Base-by-base conservation (phyloP, 106 monocot genomes). In the Phalaenopsis aphrodite region DNA sequence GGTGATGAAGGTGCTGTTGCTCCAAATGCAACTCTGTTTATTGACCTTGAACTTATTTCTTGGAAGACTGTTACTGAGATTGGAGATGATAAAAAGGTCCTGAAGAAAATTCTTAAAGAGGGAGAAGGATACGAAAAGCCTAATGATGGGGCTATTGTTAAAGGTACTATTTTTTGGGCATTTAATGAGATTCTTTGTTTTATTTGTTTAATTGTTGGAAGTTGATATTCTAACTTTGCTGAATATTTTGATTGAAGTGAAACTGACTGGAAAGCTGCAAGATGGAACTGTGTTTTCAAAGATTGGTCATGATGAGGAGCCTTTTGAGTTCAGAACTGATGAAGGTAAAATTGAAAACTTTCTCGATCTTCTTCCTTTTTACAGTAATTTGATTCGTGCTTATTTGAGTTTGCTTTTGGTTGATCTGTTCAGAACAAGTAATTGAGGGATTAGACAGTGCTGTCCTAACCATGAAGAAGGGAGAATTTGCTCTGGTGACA, bases 381-480 rank as follows among this genome's bases (percentile, higher is more conserved):
- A 39, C 12, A 37, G 38, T 36, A 38, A 4, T 61, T 49, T 65
- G 4, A 11, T 5, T 2, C 1, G 19, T 23, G 17, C 30, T 3
- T 43, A 23, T 30, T 0, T 19, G 55, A 37, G 1, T 3, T 67
- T 41, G 46, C 12, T 14, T 15, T 24, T 17, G 47, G 11, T 30
- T 52, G 36, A 67, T 42, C 18, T 52, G 58, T 42, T 23, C 82
- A 96, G 97, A 94, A 41, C 88, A 99, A 91, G 98, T 94, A 16
- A 88, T 99, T 79, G 86, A 84, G 52, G 94, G 92, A 37, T 81
- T 99, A 14, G 98, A 99, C 69, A 65, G 49, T 12, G 92, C 94
- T 66, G 88, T 99, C 19, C 36, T 89, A 82, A 88, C 86, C 19
- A 99, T 99, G 98, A 99, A 99, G 85, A 92, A 99, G 77, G 98